These are phyloP conservation scores for Podospora pseudopauciseta DNA, from an alignment of 495 filamentous ascomycete genomes.

Conservation along the genomic window DNA sequence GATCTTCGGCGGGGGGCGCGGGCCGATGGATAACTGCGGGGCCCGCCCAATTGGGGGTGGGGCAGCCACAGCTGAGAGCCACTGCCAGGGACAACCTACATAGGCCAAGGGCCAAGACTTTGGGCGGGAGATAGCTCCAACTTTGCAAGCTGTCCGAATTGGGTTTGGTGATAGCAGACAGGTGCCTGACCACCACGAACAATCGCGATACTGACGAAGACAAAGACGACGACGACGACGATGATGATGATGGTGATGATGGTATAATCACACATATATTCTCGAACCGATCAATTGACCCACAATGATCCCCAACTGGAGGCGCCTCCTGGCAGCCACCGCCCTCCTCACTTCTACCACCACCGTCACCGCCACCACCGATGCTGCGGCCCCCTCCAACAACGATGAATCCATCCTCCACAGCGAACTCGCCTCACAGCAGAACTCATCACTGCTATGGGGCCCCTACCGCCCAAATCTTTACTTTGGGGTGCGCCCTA, in stretches of 20 bases:
- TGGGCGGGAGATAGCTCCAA: background rate
- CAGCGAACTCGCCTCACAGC: slow-evolving; percentile 54
- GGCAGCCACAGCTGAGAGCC: background rate
- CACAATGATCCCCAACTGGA: background rate
- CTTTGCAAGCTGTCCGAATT: background rate
- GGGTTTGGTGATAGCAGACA: background rate
- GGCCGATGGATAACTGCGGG: background rate
- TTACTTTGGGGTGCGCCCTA: slow-evolving; percentile 89
- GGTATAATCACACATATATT: background rate
- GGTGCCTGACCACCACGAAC: too few relatives aligned
- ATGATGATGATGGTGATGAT: background rate
- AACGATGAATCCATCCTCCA: slow-evolving; percentile 42
- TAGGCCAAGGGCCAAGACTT: background rate
- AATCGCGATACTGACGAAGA: background rate
- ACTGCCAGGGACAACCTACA: background rate
- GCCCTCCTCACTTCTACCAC: slow-evolving; percentile 5
- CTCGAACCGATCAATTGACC: background rate
- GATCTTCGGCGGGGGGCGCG: background rate
- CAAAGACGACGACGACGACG: too few relatives aligned
- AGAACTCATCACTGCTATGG: slow-evolving; percentile 89
- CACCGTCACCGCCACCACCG: slow-evolving; percentile 4
- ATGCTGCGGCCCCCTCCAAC: slow-evolving; percentile 5
- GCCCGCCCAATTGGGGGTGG: background rate
- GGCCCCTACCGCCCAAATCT: slow-evolving; percentile 93
- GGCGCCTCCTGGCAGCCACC: background rate